A percentile compares a stretch with the other conserved stretches of the same genome.
Evolutionary conservation across 2,329 filamentous ascomycete genomes (phyloP).

Genomic region (Penicillium freii): DNA sequence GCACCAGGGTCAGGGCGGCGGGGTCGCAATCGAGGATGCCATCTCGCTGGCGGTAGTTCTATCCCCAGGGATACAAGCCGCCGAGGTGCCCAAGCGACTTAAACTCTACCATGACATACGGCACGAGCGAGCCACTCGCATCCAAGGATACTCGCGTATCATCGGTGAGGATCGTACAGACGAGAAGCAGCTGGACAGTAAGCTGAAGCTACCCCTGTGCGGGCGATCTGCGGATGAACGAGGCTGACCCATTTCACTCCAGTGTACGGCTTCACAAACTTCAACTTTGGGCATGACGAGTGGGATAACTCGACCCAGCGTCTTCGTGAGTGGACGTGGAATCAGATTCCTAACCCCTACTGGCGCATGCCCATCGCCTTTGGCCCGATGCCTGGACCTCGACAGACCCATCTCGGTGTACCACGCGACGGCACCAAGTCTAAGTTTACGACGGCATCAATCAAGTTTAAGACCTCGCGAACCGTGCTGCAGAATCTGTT

Average conservation of each 20-base stretch:
- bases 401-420: conserved; percentile 34
- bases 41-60: conserved; percentile 59
- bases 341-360: conserved; percentile 43
- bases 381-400: conserved; percentile 49
- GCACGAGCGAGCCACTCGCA: conserved; percentile 55
- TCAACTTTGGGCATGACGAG: conserved; percentile 59
- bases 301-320: conserved; percentile 53
- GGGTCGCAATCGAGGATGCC: conserved; percentile 66
- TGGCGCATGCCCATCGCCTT: conserved; percentile 50
- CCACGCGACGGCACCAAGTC: conserved; percentile 30
- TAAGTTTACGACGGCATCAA: conserved; percentile 47
- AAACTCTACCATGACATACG: conserved; percentile 60
- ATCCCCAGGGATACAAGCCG: conserved; percentile 42
- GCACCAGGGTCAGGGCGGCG: conserved; percentile 62
- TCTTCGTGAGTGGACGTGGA: conserved; percentile 48
- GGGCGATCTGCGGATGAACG: no score
- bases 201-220: not conserved
- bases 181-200: not conserved
- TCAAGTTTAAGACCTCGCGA: conserved; percentile 52
- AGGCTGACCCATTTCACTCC: no score
- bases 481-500: conserved; percentile 52
- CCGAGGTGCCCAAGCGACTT: conserved; percentile 56
- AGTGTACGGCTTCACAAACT: not conserved
- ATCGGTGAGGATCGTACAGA: not conserved
- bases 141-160: conserved; percentile 44